A percentile compares a stretch with the other conserved stretches of the same genome.
Conservation (phyloP, 495 filamentous ascomycete species). For the Hamigera avellanea region DNA sequence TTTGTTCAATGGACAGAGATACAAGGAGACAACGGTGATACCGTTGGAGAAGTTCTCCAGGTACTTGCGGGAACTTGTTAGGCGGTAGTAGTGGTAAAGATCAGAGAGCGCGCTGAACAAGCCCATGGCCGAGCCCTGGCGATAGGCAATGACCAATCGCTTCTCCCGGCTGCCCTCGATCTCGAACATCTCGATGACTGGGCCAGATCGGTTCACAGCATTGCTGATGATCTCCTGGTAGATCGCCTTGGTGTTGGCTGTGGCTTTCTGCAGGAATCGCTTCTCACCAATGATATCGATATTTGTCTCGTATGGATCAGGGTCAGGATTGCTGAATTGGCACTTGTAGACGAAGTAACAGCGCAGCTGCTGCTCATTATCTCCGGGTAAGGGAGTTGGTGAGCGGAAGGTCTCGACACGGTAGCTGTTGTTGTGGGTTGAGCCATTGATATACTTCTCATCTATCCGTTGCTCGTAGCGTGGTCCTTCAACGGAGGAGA, state of each 20-base stretch:
- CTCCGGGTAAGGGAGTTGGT: conserved; percentile 55
- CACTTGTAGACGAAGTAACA: conserved; percentile 99
- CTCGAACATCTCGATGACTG: conserved; percentile 96
- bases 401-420: conserved; percentile 96
- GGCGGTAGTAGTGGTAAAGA: conserved; percentile 95
- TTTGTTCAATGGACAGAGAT: conserved; percentile 60
- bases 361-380: conserved; percentile 66
- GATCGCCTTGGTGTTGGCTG: conserved; percentile 85
- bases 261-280: conserved; percentile 89
- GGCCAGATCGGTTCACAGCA: conserved; percentile 73
- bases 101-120: conserved; percentile 93
- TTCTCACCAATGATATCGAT: conserved; percentile 88
- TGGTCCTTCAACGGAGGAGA: conserved; percentile 62
- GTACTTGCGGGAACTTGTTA: conserved; percentile 93
- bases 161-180: conserved; percentile 86
- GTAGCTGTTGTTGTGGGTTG: conserved; percentile 55
- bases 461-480: conserved; percentile 90
- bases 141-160: conserved; percentile 86
- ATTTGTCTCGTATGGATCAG: conserved; percentile 65
- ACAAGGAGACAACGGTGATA: conserved; percentile 90
- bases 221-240: conserved; percentile 86
- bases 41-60: conserved; percentile 99
- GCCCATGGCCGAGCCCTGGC: conserved; percentile 81
- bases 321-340: conserved; percentile 67
- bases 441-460: conserved; percentile 79